phyloP scores from a whole-genome alignment of 1,139 yeast genomes.

The Hyphopichia pseudoburtonii region DNA sequence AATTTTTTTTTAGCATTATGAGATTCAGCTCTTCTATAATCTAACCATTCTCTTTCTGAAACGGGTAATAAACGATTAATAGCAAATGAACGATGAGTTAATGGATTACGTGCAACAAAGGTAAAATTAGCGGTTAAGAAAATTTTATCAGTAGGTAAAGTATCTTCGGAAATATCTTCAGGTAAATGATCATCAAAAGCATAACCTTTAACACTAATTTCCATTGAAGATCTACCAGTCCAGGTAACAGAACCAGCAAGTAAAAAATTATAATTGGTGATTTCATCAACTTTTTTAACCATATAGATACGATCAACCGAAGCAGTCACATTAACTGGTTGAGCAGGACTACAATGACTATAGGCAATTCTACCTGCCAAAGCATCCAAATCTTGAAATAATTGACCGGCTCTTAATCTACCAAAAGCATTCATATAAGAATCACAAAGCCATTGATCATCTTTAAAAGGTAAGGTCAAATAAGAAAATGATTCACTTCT shows the following conservation, averaged over 20 bases:
- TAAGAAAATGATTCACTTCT: conserved; percentile 75
- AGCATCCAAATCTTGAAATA: conserved; percentile 89
- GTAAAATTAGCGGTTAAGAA: conserved; percentile 89
- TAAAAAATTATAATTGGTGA: conserved; percentile 70
- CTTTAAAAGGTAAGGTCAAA: conserved; percentile 76
- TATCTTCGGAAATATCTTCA: conserved; percentile 44
- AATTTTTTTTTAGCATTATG: conserved; percentile 83
- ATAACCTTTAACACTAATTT: conserved; percentile 85
- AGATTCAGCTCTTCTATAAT: conserved; percentile 84
- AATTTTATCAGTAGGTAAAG: conserved; percentile 43
- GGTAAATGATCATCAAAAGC: conserved; percentile 59
- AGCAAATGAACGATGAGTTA: conserved; percentile 82
- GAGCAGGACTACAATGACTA: conserved; percentile 85
- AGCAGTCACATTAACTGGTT: conserved; percentile 91
- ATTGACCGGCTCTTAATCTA: conserved; percentile 83
- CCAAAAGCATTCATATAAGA: conserved; percentile 88
- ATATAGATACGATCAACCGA: conserved; percentile 89
- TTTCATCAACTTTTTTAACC: conserved; percentile 81
- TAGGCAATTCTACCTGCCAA: conserved; percentile 87
- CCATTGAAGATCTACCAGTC: conserved; percentile 96
- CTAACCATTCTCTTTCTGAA: conserved; percentile 73
- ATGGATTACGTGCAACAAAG: conserved; percentile 91
- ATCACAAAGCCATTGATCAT: conserved; percentile 80
- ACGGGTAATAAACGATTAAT: conserved; percentile 77
- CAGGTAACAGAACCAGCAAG: conserved; percentile 88